A percentile compares a stretch with the other conserved stretches of the same genome.
These are phyloP conservation scores for Sideroxylon spinosum DNA, from an alignment of 179 eudicot species.

Conservation along the genomic window DNA sequence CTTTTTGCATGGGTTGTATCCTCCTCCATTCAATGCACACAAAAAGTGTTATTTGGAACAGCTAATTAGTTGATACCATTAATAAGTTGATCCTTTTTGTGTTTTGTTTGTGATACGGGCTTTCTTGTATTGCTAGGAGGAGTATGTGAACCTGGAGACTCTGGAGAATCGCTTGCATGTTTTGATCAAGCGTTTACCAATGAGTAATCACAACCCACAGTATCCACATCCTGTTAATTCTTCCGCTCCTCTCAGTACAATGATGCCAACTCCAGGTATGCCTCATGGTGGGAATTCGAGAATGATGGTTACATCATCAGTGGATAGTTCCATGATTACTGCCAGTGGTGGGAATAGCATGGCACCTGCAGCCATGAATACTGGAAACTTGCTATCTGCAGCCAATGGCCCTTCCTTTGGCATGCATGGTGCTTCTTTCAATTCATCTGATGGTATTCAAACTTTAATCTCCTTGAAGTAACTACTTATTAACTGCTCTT, in stretches of 20 bases:
- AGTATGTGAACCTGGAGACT: slow-evolving; percentile 55
- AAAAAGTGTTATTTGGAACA: not conserved
- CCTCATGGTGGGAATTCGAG: slow-evolving; percentile 41
- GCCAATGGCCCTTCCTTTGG: slow-evolving; percentile 35
- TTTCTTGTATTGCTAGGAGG: slow-evolving; percentile 41
- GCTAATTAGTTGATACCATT: not conserved
- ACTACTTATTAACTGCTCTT: not conserved
- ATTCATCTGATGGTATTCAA: slow-evolving; percentile 47
- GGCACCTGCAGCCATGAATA: slow-evolving; percentile 29
- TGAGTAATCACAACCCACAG: slow-evolving; percentile 38
- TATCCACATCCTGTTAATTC: slow-evolving; percentile 44
- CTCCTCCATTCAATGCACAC: too few relatives aligned
- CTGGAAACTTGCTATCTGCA: slow-evolving; percentile 37
- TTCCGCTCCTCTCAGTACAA: slow-evolving; percentile 47
- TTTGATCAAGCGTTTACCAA: slow-evolving; percentile 30
- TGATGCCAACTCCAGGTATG: slow-evolving; percentile 82
- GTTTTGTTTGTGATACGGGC: slow-evolving; percentile 13
- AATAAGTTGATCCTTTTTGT: not conserved
- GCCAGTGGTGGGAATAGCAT: slow-evolving; percentile 36
- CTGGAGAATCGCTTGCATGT: slow-evolving; percentile 48
- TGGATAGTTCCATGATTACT: slow-evolving; percentile 38
- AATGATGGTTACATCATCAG: slow-evolving; percentile 37
- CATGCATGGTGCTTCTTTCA: slow-evolving; percentile 41
- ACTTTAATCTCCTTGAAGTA: slow-evolving; percentile 23
- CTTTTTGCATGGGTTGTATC: too few relatives aligned